These are phyloP conservation scores for Cytospora chrysosperma DNA, from an alignment of 2,329 filamentous ascomycete genomes.

Conservation along the genomic window DNA sequence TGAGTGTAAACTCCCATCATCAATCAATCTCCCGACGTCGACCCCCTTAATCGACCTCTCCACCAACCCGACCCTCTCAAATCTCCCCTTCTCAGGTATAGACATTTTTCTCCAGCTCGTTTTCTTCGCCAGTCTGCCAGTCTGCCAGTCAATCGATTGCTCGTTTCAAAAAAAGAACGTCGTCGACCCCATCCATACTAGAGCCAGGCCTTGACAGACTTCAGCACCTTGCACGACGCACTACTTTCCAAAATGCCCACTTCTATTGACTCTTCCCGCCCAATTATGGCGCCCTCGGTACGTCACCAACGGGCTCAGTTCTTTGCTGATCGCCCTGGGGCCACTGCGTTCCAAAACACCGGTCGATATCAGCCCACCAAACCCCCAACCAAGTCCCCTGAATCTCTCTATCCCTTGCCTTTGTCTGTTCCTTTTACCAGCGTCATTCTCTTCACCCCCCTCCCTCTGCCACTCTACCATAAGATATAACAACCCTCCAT, in stretches of 20 bases:
- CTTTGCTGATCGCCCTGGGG: conserved; percentile 13
- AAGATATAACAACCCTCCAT: not conserved
- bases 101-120: not conserved
- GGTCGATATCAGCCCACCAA: not conserved
- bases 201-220: not conserved
- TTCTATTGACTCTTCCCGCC: conserved; percentile 60
- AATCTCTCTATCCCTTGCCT: conserved; percentile 4
- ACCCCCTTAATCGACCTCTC: not conserved
- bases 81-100: not conserved
- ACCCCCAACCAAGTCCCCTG: not conserved
- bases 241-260: conserved; percentile 47
- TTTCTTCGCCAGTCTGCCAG: too few species aligned
- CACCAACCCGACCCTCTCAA: not conserved
- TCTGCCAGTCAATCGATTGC: not conserved
- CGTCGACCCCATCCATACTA: not conserved
- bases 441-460: not conserved
- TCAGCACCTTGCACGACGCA: not conserved
- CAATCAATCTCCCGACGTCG: not conserved
- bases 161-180: not conserved
- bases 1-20: not conserved
- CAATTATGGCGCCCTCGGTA: conserved; percentile 64
- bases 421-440: not conserved
- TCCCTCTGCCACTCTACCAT: not conserved
- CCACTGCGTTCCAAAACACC: conserved; percentile 1
- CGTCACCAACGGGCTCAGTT: conserved; percentile 34